Evolutionary conservation across 352 stramenopile genomes (phyloP), one percentile per base, ranked within the genome.

Genomic region (Blastocystis sp.): DNA sequence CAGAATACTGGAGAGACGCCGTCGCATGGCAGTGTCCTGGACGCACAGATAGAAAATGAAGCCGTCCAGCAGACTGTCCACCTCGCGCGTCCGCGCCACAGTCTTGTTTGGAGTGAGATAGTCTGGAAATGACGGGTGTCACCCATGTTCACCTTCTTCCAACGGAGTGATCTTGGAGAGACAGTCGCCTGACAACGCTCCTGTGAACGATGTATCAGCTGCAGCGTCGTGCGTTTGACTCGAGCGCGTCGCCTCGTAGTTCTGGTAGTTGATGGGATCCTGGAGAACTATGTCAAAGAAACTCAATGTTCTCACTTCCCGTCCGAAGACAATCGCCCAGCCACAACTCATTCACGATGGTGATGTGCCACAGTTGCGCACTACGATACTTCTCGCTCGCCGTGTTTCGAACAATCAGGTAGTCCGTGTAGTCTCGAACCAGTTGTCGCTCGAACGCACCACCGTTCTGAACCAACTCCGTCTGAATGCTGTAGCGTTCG

Each of bases 91-190:
- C 2, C 48, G 69, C 7, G 46, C 69, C 24, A 63, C 48, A n/a
- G 69, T 65, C 21, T 61, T 81, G 42, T 81, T 81, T 3, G 69
- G 69, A 11, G 69, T 81, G 18, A 81, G 48, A 64, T 81, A 81
- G 21, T 44, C 69, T 81, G 29, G 1, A 34, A 27, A 6, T 51
- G n/a, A 81, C 4, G 29, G 0, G 6, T 29, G 0, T 18, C 3
- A 32, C 6, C 7, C 4, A 38, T 8, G 4, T 40, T 11, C 18
- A 81, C 69, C 51, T 18, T 64, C 63, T 44, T 81, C 69, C 27
- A 81, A n/a, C 24, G 69, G 69, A 9, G 36, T 48, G 51, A 81
- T 64, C 44, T 63, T 54, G 0, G 69, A 81, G 4, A 81, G 29
- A 48, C 69, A 81, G 8, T 18, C 48, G 32, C 63, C 44, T 4